Conservation (phyloP, 345 rosid genomes). For the Bruguiera parviflora region DNA sequence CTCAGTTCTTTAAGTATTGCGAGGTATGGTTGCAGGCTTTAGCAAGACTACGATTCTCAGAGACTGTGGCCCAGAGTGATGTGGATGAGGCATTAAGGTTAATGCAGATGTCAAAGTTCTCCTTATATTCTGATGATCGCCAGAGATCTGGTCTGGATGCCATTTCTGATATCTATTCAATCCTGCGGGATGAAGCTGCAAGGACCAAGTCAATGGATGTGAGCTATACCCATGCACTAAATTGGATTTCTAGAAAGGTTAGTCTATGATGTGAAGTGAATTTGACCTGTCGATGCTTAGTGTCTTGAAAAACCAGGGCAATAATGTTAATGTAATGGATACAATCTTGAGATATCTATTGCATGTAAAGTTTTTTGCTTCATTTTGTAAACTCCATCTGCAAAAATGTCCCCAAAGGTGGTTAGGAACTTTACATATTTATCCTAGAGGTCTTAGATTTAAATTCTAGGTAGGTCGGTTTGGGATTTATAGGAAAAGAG, state of each 20-base stretch:
- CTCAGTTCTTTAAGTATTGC: constrained; percentile 5
- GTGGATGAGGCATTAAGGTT: constrained; percentile 96
- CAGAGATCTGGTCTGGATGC: constrained; percentile 92
- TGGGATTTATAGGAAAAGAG: too few relatives aligned
- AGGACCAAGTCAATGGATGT: constrained; percentile 69
- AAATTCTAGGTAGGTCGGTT: too few relatives aligned
- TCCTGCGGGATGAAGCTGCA: constrained; percentile 95
- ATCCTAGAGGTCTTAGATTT: too few relatives aligned
- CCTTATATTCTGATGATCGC: constrained; percentile 88
- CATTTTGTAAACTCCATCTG: too few relatives aligned
- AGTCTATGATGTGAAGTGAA: constrained; percentile 22
- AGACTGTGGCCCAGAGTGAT: constrained; percentile 92
- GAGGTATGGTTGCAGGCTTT: constrained; percentile 54
- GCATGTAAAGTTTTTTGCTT: too few relatives aligned
- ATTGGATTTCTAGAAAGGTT: constrained; percentile 99
- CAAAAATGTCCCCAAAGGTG: too few relatives aligned
- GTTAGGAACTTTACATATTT: too few relatives aligned
- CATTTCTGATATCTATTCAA: constrained; percentile 92
- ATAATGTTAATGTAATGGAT: too few relatives aligned
- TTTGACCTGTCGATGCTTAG: constrained; percentile 1
- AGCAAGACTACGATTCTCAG: constrained; percentile 93
- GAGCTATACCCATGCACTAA: constrained; percentile 83
- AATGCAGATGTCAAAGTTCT: constrained; percentile 99
- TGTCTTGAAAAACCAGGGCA: not conserved
- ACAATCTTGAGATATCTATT: too few relatives aligned